Conservation (phyloP, 768 basidiomycete species). For the Leucocoprinus birnbaumii region DNA sequence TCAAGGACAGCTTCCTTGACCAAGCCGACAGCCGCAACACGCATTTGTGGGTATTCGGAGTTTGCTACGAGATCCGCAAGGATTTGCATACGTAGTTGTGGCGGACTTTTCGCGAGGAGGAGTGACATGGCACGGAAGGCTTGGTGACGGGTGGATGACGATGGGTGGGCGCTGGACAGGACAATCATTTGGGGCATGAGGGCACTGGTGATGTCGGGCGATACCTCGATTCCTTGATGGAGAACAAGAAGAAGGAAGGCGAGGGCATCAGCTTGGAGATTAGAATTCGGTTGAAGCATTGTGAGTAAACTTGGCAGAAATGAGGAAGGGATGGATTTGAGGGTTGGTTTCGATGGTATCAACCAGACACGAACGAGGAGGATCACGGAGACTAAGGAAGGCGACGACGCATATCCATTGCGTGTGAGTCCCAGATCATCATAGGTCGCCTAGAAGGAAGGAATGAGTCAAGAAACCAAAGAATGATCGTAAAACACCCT, state of each 20-base stretch:
- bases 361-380: constrained; percentile 32
- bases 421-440: constrained; percentile 25
- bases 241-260: constrained; percentile 46
- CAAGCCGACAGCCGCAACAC: constrained; percentile 64
- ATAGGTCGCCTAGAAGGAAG: constrained; percentile 33
- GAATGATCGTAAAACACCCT: constrained; percentile 17
- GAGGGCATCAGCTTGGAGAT: constrained; percentile 60
- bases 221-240: constrained; percentile 22
- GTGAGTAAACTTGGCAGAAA: constrained; percentile 42
- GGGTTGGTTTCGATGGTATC: neutral
- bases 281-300: constrained; percentile 44
- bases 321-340: constrained; percentile 23
- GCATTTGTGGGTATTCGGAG: constrained; percentile 59
- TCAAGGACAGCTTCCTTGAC: constrained; percentile 67
- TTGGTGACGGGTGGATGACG: constrained; percentile 55
- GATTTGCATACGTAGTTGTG: constrained; percentile 48
- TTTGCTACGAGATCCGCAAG: constrained; percentile 51
- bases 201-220: constrained; percentile 44
- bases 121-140: constrained; percentile 58
- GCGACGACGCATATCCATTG: constrained; percentile 13
- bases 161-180: constrained; percentile 60
- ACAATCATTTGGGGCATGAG: constrained; percentile 49
- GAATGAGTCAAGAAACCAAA: neutral
- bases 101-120: constrained; percentile 45
- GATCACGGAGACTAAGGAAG: constrained; percentile 32